Evolutionary conservation across 169 alveolate genomes (phyloP).

Genomic region (Plasmodium gonderi): DNA sequence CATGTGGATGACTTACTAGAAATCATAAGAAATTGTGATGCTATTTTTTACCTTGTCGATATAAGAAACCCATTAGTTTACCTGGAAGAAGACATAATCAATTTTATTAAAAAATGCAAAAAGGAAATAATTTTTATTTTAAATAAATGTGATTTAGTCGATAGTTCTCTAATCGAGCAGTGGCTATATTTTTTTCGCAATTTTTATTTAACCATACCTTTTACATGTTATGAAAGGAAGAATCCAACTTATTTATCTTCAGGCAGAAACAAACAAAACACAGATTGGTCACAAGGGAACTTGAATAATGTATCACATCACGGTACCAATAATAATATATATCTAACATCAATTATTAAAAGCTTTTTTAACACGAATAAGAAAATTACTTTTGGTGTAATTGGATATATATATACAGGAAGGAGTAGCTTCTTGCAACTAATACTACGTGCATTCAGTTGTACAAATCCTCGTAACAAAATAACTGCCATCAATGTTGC

Average conservation of each 20-base stretch:
- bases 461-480: neutral
- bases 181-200: slow-evolving; percentile 52
- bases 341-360: slow-evolving; percentile 3
- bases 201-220: slow-evolving; percentile 42
- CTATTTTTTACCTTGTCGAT: slow-evolving; percentile 42
- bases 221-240: slow-evolving; percentile 6
- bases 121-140: slow-evolving; percentile 51
- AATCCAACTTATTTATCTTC: neutral
- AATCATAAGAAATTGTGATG: slow-evolving; percentile 44
- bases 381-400: slow-evolving; percentile 47
- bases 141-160: slow-evolving; percentile 70
- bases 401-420: slow-evolving; percentile 73
- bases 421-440: slow-evolving; percentile 21
- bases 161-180: slow-evolving; percentile 21
- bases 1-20: slow-evolving; percentile 53
- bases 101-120: slow-evolving; percentile 41
- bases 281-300: neutral
- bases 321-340: slow-evolving; percentile 3
- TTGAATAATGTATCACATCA: neutral
- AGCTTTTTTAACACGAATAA: neutral
- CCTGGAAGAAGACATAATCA: slow-evolving; percentile 47
- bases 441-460: slow-evolving; percentile 9
- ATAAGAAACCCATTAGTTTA: slow-evolving; percentile 60
- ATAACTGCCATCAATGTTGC: neutral
- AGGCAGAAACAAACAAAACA: neutral